phyloP scores from a whole-genome alignment of 768 basidiomycete species.

The Astraeus odoratus region DNA sequence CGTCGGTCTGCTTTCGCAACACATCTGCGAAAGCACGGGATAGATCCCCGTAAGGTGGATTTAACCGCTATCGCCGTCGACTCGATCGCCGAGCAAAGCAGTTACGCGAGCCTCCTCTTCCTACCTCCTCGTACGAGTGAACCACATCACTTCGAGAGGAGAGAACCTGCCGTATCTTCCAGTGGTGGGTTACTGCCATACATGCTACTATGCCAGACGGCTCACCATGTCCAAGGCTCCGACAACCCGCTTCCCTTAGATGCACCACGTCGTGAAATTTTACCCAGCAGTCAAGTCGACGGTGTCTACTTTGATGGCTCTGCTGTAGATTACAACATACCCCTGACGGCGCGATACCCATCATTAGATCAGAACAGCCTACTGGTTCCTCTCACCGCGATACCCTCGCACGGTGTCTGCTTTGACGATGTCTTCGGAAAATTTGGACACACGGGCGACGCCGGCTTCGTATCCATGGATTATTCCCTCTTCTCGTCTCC shows the following conservation, averaged over 20 bases:
- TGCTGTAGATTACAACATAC: neutral
- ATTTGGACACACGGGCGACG: slow-evolving; percentile 3
- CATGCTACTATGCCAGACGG: slow-evolving; percentile 1
- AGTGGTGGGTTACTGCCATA: slow-evolving; percentile 12
- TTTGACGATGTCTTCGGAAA: neutral
- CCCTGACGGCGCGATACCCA: neutral
- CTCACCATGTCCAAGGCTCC: slow-evolving; percentile 8
- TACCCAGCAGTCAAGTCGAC: slow-evolving; percentile 4
- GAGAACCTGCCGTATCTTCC: slow-evolving; percentile 2
- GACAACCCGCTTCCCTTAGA: slow-evolving; percentile 1
- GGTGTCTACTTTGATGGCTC: slow-evolving; percentile 1
- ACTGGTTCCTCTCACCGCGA: neutral
- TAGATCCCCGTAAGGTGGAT: slow-evolving; percentile 20
- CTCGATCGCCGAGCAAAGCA: neutral
- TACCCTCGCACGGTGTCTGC: slow-evolving; percentile 1
- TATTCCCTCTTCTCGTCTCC: slow-evolving; percentile 7
- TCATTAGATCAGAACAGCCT: slow-evolving; percentile 3
- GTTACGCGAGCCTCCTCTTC: slow-evolving; percentile 11
- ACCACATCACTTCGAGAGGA: neutral
- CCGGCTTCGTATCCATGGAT: slow-evolving; percentile 1
- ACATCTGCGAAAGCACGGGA: slow-evolving; percentile 48
- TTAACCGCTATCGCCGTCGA: slow-evolving; percentile 19
- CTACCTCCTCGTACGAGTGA: slow-evolving; percentile 4
- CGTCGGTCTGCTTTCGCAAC: slow-evolving; percentile 50
- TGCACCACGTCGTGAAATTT: neutral